Percentiles rank a stretch among this genome's conserved stretches.
Conservation (phyloP, 257 asterid species). For the Ophiorrhiza pumila region DNA sequence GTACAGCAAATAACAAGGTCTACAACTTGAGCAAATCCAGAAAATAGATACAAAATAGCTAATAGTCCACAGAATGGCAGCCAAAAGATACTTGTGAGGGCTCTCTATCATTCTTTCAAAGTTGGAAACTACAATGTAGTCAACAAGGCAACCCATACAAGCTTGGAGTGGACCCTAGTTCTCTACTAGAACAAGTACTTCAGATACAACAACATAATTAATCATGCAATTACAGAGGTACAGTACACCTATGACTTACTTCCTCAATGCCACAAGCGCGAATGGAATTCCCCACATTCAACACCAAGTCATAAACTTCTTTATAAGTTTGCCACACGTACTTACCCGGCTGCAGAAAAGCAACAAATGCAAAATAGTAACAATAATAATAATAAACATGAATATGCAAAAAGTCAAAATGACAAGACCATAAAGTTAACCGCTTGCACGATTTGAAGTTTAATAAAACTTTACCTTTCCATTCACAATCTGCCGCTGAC, state of each 20-base stretch:
- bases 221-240: too few species aligned
- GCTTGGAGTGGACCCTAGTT: background rate
- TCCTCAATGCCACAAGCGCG: constrained; percentile 69
- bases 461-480: constrained; percentile 59
- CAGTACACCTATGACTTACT: constrained; percentile 44
- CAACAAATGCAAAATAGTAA: constrained; percentile 18
- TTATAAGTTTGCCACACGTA: constrained; percentile 85
- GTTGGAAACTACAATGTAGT: constrained; percentile 1
- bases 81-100: background rate
- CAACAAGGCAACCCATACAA: background rate
- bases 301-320: constrained; percentile 69
- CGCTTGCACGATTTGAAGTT: background rate
- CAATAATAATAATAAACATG: constrained; percentile 13
- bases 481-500: constrained; percentile 61
- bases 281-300: constrained; percentile 81
- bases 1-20: background rate
- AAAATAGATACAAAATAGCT: background rate
- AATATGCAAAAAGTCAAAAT: constrained; percentile 3
- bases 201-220: background rate
- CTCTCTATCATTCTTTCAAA: background rate
- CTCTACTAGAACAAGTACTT: background rate
- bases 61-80: background rate
- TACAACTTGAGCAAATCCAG: background rate
- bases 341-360: constrained; percentile 64
- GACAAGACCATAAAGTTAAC: background rate